These are phyloP conservation scores for Dactylonectria estremocensis DNA, from an alignment of 2,329 filamentous ascomycete genomes.

Conservation along the genomic window DNA sequence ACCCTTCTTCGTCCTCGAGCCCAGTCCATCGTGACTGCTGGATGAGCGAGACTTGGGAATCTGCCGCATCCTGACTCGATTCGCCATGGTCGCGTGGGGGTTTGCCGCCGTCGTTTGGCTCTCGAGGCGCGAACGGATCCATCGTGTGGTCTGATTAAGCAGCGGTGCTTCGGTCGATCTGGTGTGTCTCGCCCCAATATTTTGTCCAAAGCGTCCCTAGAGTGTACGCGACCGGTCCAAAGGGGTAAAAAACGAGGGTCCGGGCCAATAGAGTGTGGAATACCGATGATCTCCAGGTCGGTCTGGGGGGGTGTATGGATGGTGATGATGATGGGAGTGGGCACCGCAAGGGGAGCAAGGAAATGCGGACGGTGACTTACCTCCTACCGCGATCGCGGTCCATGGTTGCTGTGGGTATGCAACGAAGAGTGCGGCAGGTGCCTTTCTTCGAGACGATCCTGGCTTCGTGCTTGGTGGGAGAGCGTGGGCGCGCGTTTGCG, in stretches of 20 bases:
- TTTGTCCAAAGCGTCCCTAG: background rate
- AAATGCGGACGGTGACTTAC: slow-evolving; percentile 46
- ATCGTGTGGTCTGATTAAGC: slow-evolving; percentile 13
- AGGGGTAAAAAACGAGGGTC: slow-evolving; percentile 8
- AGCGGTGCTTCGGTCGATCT: background rate
- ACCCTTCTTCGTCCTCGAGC: background rate
- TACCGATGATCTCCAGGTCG: slow-evolving; percentile 21
- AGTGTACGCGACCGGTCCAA: slow-evolving; percentile 18
- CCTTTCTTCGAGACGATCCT: slow-evolving; percentile 19
- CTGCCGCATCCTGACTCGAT: background rate
- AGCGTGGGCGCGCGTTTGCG: slow-evolving; percentile 44
- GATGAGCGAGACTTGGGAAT: too few species aligned
- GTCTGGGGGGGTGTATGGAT: slow-evolving; percentile 30
- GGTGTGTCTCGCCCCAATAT: background rate
- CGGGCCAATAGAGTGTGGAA: background rate
- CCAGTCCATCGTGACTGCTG: background rate
- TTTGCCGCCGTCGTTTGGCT: too few species aligned
- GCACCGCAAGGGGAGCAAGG: slow-evolving; percentile 20
- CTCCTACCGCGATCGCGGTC: slow-evolving; percentile 58
- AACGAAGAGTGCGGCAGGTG: slow-evolving; percentile 30
- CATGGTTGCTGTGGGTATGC: slow-evolving; percentile 43
- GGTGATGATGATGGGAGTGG: slow-evolving; percentile 20
- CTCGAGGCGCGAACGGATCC: background rate
- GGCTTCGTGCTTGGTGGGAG: slow-evolving; percentile 26
- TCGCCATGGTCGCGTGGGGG: background rate